phyloP scores from a whole-genome alignment of 176 grass and related monocot species.

The Urochloa ruziziensis region DNA sequence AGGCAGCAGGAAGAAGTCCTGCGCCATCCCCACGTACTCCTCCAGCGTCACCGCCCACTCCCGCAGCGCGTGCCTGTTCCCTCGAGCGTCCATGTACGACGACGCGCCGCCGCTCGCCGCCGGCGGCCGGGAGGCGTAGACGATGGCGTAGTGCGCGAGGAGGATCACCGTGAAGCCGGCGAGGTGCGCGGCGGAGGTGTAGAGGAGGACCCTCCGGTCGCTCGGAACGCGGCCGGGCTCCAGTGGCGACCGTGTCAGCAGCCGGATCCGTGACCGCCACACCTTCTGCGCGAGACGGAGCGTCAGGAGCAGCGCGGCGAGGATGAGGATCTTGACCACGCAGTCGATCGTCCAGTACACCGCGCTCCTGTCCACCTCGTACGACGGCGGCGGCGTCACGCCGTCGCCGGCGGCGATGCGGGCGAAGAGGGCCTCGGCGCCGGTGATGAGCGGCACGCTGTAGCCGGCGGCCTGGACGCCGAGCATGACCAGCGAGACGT shows the following conservation, averaged over 20 bases:
- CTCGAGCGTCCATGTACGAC: constrained; percentile 64
- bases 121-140: no score
- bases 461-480: constrained; percentile 82
- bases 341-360: constrained; percentile 77
- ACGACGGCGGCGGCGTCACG: constrained; percentile 36
- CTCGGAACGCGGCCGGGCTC: constrained; percentile 73
- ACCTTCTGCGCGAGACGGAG: constrained; percentile 83
- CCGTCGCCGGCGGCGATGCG: constrained; percentile 37
- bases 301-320: constrained; percentile 68
- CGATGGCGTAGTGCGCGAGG: constrained; percentile 48
- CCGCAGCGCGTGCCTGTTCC: constrained; percentile 65
- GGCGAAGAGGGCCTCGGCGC: constrained; percentile 78
- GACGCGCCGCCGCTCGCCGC: constrained; percentile 31
- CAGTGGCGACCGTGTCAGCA: constrained; percentile 71
- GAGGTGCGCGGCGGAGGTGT: constrained; percentile 46
- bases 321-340: constrained; percentile 77
- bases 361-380: constrained; percentile 62
- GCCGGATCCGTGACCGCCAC: constrained; percentile 75
- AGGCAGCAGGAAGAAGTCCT: constrained; percentile 83
- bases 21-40: constrained; percentile 78
- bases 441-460: constrained; percentile 81
- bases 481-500: constrained; percentile 76
- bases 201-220: constrained; percentile 62
- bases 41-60: constrained; percentile 77
- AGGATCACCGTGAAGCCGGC: constrained; percentile 61